Evolutionary conservation across 1,139 yeast genomes (phyloP).

Genomic region (Sugiyamaella grinbergsii): DNA sequence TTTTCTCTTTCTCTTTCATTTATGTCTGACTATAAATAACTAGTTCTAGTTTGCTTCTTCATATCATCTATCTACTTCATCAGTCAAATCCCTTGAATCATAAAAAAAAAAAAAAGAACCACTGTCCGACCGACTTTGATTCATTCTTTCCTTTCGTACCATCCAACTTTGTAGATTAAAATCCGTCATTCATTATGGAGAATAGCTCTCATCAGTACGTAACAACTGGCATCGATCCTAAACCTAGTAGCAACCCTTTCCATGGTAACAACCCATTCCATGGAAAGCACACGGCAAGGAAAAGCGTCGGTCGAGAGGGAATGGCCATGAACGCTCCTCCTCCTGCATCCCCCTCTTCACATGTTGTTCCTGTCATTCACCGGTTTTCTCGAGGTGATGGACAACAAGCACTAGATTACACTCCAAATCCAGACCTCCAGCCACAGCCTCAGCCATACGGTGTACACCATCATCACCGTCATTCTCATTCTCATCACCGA

Average conservation of each 20-base stretch:
- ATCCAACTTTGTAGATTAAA: background rate
- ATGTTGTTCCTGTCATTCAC: conserved; percentile 5
- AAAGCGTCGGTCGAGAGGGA: conserved; percentile 3
- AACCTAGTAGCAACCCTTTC: conserved; percentile 8
- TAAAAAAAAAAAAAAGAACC: background rate
- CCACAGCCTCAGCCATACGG: background rate
- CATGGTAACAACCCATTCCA: conserved; percentile 9
- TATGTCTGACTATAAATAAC: no score
- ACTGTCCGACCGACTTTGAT: no score
- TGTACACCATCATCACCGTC: conserved; percentile 14
- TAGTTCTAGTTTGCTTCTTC: no score
- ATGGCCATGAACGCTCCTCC: background rate
- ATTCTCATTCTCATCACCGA: conserved; percentile 10
- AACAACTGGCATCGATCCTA: conserved; percentile 13
- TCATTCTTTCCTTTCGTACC: no score
- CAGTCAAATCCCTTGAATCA: no score
- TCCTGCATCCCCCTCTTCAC: background rate
- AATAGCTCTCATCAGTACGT: conserved; percentile 11
- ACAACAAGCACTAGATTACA: background rate
- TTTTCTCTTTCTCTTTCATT: no score
- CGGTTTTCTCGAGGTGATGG: background rate
- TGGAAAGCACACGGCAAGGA: conserved; percentile 1
- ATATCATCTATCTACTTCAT: no score
- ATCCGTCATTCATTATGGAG: conserved; percentile 12
- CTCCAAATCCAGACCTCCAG: background rate